Percentiles rank a stretch among this genome's conserved stretches.
These are phyloP conservation scores for Lactarius tabidus DNA, from an alignment of 768 basidiomycete species.

Conservation along the genomic window DNA sequence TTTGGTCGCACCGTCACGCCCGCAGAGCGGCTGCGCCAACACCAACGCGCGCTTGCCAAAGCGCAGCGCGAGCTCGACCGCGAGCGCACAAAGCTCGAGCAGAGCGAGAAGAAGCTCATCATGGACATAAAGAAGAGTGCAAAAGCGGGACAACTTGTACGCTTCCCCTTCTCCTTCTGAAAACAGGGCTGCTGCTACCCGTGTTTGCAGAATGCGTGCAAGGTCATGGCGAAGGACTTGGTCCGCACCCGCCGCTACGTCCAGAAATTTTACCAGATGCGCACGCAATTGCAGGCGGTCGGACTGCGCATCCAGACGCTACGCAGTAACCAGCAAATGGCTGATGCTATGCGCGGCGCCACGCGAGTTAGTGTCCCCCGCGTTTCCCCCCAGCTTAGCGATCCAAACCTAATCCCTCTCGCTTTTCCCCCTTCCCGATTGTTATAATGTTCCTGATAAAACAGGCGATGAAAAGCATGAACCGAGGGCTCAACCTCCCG, in stretches of 20 bases:
- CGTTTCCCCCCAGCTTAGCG: not conserved
- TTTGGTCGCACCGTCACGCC: slow-evolving; percentile 95
- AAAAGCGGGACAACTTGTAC: slow-evolving; percentile 89
- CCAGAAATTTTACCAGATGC: slow-evolving; percentile 99
- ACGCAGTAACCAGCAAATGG: slow-evolving; percentile 98
- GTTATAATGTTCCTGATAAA: not conserved
- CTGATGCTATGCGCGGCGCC: slow-evolving; percentile 97
- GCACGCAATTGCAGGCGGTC: slow-evolving; percentile 96
- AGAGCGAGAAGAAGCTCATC: slow-evolving; percentile 95
- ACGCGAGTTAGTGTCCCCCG: slow-evolving; percentile 64
- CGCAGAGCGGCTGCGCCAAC: slow-evolving; percentile 93
- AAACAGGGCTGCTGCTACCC: not conserved
- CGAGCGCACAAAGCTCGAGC: slow-evolving; percentile 90
- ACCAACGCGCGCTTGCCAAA: slow-evolving; percentile 93
- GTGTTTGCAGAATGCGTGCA: slow-evolving; percentile 81
- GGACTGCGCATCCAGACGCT: slow-evolving; percentile 93
- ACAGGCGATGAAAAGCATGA: slow-evolving; percentile 99
- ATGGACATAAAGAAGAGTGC: slow-evolving; percentile 95
- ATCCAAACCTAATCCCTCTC: not conserved
- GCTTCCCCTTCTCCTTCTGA: too few relatives aligned
- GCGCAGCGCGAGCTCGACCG: slow-evolving; percentile 98
- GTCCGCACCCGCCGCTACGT: slow-evolving; percentile 93
- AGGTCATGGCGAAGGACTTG: slow-evolving; percentile 99
- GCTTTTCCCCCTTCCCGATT: not conserved
- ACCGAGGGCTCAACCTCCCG: slow-evolving; percentile 91